phyloP scores from a whole-genome alignment of 345 rosid genomes.

The Syzygium grande region DNA sequence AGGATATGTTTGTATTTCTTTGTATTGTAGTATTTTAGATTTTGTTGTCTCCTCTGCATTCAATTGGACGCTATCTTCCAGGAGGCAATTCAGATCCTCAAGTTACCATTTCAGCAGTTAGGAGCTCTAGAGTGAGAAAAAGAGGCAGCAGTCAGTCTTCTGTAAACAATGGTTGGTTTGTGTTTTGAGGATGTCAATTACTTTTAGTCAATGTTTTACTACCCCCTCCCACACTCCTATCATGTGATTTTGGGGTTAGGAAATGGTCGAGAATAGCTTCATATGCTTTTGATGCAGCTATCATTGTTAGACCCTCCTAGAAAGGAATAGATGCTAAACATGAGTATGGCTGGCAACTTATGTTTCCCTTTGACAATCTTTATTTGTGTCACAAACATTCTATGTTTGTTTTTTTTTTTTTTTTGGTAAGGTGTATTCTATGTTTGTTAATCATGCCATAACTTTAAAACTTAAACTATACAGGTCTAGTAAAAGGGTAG shows the following conservation, averaged over 20 bases:
- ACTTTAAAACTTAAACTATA: too few species aligned
- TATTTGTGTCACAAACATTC: too few species aligned
- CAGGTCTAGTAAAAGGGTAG: too few species aligned
- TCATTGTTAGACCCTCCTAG: too few species aligned
- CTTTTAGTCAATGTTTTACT: background rate
- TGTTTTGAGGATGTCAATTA: background rate
- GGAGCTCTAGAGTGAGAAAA: constrained; percentile 10
- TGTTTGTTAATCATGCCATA: too few species aligned
- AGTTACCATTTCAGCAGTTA: background rate
- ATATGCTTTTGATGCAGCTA: background rate
- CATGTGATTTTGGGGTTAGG: too few species aligned
- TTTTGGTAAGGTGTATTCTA: too few species aligned
- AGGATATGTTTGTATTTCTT: background rate
- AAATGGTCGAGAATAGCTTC: background rate
- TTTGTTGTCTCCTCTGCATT: background rate
- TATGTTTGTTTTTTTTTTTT: too few species aligned
- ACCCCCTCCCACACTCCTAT: too few species aligned
- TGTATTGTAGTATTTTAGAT: background rate
- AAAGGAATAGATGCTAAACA: too few species aligned
- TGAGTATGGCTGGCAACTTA: too few species aligned
- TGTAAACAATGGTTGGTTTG: constrained; percentile 32
- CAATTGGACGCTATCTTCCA: constrained; percentile 7
- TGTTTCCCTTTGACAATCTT: too few species aligned
- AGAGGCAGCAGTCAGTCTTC: constrained; percentile 16
- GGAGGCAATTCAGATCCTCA: constrained; percentile 16